A percentile compares a stretch with the other conserved stretches of the same genome.
Conservation (phyloP, 2,329 filamentous ascomycete genomes). For the Mariannaea sp. region DNA sequence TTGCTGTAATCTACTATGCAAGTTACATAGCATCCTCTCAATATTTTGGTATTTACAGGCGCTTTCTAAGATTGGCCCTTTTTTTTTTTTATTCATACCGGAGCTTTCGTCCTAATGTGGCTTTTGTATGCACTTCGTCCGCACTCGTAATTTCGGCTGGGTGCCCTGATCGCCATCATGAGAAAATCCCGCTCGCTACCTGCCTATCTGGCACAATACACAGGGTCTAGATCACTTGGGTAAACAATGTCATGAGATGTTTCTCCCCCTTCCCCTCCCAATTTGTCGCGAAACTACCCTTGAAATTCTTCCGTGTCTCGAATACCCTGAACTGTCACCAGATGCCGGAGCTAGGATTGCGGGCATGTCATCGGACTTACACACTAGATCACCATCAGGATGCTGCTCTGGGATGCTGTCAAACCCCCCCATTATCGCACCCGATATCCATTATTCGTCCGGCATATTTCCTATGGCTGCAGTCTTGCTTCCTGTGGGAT, state of each 20-base stretch:
- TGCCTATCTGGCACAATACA: background rate
- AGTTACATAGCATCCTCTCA: background rate
- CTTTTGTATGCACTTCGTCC: background rate
- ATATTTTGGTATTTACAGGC: background rate
- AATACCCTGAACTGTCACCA: background rate
- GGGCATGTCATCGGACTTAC: background rate
- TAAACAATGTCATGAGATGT: too few species aligned
- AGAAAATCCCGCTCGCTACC: too few species aligned
- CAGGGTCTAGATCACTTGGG: too few species aligned
- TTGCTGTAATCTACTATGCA: too few species aligned
- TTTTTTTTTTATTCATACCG: too few species aligned
- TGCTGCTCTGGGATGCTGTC: background rate
- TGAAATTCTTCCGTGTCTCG: slow-evolving; percentile 4
- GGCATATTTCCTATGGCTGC: background rate
- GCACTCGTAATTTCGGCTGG: background rate
- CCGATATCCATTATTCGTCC: too few species aligned
- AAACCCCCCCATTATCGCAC: too few species aligned
- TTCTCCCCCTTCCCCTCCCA: too few species aligned
- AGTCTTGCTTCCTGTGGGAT: background rate
- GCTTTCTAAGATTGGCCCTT: slow-evolving; percentile 2
- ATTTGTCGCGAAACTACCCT: too few species aligned
- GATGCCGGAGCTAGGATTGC: background rate
- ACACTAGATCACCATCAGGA: background rate
- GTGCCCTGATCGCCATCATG: slow-evolving; percentile 9
- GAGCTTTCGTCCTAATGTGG: background rate